Evolutionary conservation across 192 early-diverging fungal species (phyloP), one percentile per base, ranked within the genome.

Genomic region (Lobulomyces angularis): DNA sequence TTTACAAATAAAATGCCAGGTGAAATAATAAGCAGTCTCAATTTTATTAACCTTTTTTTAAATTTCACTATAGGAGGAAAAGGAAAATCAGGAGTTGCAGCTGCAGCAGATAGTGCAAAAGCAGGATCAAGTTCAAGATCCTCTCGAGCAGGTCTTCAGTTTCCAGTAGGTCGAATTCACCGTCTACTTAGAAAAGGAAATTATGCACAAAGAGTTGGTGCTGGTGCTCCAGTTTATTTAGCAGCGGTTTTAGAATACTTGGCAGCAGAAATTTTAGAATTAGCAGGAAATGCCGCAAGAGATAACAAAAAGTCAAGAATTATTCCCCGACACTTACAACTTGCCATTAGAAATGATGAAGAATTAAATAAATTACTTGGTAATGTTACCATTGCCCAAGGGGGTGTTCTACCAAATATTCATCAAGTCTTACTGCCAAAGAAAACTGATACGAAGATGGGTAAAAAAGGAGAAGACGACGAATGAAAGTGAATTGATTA

Each of bases 111-210:
- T 9, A 25, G 14, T 32, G 24, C 17, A 18, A 29, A 45, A 31
- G 42, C 53, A 8, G 38, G 26, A 26, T 36, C 65, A 55, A 78
- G 86, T 64, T 83, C 82, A 40, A 80, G 87, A 51, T 90, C 87
- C 24, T 63, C 79, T 57, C 81, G 82, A 61, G 90, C 87, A 53
- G 90, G 87, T 65, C 83, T 90, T 56, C 86, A 88, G 66, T 94
- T 94, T 81, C 90, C 88, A 51, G 88, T 90, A 54, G 87, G 87
- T 58, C 87, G 90, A 86, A 83, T 93, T 63, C 87, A 93, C 70
- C 84, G 87, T 77, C 77, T 87, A 41, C 74, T 94, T 37, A 76
- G 86, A 58, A 84, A 83, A 64, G 90, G 90, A 40, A 89, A 89
- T 75, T 93, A 90, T 66, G 86, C 90, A 54, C 79, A 80, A 60